Evolutionary conservation across 108 stramenopile species (phyloP), one percentile per base, ranked within the genome.

Genomic region (Skeletonema marinoi): DNA sequence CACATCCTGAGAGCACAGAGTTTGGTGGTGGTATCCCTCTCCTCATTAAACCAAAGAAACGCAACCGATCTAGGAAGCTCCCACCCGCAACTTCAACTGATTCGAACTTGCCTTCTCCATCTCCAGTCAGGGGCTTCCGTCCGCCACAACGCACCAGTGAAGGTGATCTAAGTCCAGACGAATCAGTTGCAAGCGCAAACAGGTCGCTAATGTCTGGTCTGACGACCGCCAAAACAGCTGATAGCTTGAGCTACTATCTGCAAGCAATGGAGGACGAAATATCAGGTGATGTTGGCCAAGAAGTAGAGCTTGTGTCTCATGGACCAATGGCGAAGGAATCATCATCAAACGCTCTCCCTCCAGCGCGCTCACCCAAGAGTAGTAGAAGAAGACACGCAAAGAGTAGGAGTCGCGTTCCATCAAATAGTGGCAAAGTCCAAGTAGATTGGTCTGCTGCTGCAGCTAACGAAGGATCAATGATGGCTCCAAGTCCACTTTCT

Each of bases 251-350:
- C 46, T 42, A 70, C 29, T 80, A 73, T 36, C 31, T 80, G 31
- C 41, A 73, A 56, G 79, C 39, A 16, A 72, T 78, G 46, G 66
- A 80, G 58, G 79, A 80, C 56, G 79, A 80, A 69, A 80, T 80
- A 64, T 64, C 66, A 14, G 79, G 79, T 5, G 79, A 80, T 70
- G 79, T 80, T 16, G 79, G 79, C 4, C 79, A 80, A 60, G 79
- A 80, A 62, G 78, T 78, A 39, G 79, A 80, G 48, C 39, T 80
- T 30, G 79, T 80, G 39, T 72, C 73, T 36, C 79, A 80, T 58
- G 79, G 73, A 31, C 79, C 68, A 21, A 61, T 80, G 71, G 32
- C 41, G 2, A 41, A 21, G 19, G 10, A 14, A 7, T 59, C 65
- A 25, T 41, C 38, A 39, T 32, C n/a, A 25, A 65, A 48, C 61